Evolutionary conservation across 257 asterid genomes (phyloP).

Genomic region (Paraleonurus japonicus): DNA sequence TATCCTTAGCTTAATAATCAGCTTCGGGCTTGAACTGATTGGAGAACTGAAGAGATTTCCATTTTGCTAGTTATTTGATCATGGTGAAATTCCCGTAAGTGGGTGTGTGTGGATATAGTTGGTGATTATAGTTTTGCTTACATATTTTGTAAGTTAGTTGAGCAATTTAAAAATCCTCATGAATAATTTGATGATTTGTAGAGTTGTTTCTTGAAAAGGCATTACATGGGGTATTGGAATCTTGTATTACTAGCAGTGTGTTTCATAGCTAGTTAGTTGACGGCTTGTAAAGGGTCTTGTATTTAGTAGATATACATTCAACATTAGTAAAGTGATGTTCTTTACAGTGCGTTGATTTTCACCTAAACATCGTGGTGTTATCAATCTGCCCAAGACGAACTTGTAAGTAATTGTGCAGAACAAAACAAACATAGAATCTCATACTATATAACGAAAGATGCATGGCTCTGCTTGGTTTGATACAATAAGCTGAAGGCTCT

Average conservation of each 20-base stretch:
- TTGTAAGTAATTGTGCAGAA: background rate
- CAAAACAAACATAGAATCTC: background rate
- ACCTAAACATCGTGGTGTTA: background rate
- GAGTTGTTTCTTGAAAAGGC: background rate
- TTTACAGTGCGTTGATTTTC: background rate
- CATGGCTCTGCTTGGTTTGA: background rate
- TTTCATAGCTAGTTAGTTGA: background rate
- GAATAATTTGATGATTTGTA: background rate
- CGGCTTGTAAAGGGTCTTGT: background rate
- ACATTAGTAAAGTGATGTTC: background rate
- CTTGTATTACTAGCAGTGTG: background rate
- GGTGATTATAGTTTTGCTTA: background rate
- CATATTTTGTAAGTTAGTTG: background rate
- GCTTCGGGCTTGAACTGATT: slow-evolving; percentile 10
- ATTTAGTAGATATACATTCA: background rate
- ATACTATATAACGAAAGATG: background rate
- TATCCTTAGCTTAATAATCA: background rate
- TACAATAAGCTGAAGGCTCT: background rate
- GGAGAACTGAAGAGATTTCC: background rate
- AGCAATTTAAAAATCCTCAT: background rate
- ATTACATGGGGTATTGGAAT: background rate
- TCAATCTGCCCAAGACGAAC: background rate
- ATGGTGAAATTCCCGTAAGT: background rate
- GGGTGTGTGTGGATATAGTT: background rate
- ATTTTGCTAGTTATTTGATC: background rate